Evolutionary conservation across 2,329 filamentous ascomycete species (phyloP).

Genomic region (Diaporthe sp.): DNA sequence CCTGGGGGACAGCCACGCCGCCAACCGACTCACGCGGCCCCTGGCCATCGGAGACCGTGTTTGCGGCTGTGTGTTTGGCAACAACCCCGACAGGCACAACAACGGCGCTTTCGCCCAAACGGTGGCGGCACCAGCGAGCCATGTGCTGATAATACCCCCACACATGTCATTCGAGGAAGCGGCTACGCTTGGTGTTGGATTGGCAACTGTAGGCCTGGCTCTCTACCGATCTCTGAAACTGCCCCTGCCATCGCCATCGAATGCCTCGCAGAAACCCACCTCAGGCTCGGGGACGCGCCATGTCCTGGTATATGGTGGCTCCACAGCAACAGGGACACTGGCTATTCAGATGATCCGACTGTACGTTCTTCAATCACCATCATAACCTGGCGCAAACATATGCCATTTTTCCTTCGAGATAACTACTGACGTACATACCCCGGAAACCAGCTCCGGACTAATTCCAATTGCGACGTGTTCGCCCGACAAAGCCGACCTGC

Average conservation of each 20-base stretch:
- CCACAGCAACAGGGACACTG: constrained; percentile 29
- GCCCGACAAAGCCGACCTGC: constrained; percentile 50
- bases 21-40: no score
- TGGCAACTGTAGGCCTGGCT: constrained; percentile 10
- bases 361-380: not conserved
- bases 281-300: constrained; percentile 33
- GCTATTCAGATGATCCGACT: constrained; percentile 26
- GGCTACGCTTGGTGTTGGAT: not conserved
- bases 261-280: not conserved
- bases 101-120: constrained; percentile 10
- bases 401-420: no score
- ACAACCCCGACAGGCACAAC: constrained; percentile 13
- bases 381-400: not conserved
- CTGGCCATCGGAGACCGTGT: constrained; percentile 40
- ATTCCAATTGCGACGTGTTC: constrained; percentile 39
- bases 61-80: constrained; percentile 35
- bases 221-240: constrained; percentile 12
- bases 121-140: not conserved
- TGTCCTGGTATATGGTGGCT: constrained; percentile 33
- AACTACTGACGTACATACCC: not conserved
- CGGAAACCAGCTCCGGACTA: constrained; percentile 29
- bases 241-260: not conserved
- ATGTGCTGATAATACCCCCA: constrained; percentile 5
- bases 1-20: constrained; percentile 37
- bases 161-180: constrained; percentile 12